Percentiles rank a stretch among this genome's conserved stretches.
Evolutionary conservation across 257 asterid species (phyloP).

Genomic region (Solanum pinnatisectum): DNA sequence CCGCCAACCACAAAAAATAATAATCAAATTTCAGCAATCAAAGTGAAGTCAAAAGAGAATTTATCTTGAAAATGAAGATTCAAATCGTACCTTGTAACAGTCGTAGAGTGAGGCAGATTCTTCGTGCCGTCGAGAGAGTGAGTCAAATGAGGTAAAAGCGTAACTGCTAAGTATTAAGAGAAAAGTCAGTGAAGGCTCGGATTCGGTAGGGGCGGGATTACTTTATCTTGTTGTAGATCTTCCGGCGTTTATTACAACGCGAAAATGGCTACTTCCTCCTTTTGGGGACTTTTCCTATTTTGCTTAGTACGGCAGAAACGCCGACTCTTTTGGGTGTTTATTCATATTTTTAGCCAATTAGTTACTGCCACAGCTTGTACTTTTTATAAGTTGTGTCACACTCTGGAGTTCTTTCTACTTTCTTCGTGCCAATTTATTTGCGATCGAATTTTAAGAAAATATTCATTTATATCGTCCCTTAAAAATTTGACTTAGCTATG

Average conservation of each 20-base stretch:
- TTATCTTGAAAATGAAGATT: background rate
- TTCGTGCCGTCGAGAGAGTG: background rate
- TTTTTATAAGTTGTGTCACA: background rate
- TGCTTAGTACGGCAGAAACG: background rate
- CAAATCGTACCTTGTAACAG: background rate
- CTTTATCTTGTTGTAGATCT: background rate
- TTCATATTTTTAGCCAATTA: background rate
- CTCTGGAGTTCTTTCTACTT: background rate
- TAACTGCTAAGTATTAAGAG: background rate
- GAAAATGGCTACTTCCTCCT: background rate
- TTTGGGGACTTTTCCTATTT: background rate
- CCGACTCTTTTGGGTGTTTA: background rate
- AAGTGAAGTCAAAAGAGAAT: background rate
- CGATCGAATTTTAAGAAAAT: too few relatives aligned
- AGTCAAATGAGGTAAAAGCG: background rate
- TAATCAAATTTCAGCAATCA: background rate
- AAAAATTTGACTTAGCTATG: fast-evolving
- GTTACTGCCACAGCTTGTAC: background rate
- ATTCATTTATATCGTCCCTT: too few relatives aligned
- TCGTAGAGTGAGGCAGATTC: background rate
- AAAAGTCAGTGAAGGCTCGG: background rate
- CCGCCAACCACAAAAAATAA: background rate
- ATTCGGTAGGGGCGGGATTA: background rate
- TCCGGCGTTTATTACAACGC: background rate
- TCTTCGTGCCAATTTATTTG: background rate